Percentiles rank a stretch among this genome's conserved stretches.
Conservation (phyloP, 306 rosid species). For the Quercus suber region DNA sequence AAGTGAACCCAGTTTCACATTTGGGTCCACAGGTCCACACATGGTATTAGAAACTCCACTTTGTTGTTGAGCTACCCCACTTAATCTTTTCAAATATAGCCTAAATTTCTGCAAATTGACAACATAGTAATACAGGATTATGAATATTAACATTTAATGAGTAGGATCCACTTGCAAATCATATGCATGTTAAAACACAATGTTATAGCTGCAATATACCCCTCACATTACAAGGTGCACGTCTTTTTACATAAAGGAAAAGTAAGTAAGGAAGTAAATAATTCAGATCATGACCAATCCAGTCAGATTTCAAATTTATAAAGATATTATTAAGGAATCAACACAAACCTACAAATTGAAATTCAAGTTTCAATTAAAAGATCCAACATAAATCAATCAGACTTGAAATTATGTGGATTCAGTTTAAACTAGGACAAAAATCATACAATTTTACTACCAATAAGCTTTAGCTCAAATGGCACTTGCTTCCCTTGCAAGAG, state of each 20-base stretch:
- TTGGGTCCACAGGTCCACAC: slow-evolving; percentile 49
- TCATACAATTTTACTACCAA: no score
- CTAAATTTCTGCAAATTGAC: slow-evolving; percentile 53
- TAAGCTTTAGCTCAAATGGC: no score
- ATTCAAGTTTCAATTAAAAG: no score
- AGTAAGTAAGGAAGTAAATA: neutral
- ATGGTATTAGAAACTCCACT: slow-evolving; percentile 51
- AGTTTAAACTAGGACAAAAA: no score
- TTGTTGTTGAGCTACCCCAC: slow-evolving; percentile 61
- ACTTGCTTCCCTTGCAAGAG: no score
- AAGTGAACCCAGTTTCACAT: slow-evolving; percentile 47
- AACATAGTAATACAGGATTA: neutral
- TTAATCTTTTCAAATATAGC: slow-evolving; percentile 61
- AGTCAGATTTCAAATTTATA: neutral
- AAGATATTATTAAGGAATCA: neutral
- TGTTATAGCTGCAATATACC: neutral
- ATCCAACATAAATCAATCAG: no score
- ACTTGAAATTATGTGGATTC: no score
- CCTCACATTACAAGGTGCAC: neutral
- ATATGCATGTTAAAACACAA: neutral
- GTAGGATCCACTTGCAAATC: neutral
- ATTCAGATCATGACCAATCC: neutral
- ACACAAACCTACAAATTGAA: neutral
- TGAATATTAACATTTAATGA: neutral
- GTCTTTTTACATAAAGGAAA: neutral